Conservation (phyloP, 2,329 filamentous ascomycete genomes). For the Penicillium sp. region DNA sequence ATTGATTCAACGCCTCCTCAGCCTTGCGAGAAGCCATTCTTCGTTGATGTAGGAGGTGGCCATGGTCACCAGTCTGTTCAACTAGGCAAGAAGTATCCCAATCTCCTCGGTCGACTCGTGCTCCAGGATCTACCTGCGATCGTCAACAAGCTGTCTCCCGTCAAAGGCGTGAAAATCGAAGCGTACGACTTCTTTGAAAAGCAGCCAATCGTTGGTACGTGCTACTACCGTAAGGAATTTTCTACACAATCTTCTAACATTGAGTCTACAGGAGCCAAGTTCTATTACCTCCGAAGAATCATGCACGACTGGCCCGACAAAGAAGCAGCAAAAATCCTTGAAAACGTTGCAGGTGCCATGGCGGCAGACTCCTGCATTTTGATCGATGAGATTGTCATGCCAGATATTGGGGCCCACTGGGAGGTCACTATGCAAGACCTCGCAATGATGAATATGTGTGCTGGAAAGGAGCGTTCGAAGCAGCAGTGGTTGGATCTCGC, state of each 20-base stretch:
- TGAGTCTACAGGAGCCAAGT: slow-evolving; percentile 21
- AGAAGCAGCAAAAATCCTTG: slow-evolving; percentile 31
- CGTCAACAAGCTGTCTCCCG: slow-evolving; percentile 26
- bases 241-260: background rate
- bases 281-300: slow-evolving; percentile 31
- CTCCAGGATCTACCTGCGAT: slow-evolving; percentile 42
- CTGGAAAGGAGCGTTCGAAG: slow-evolving; percentile 16
- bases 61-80: slow-evolving; percentile 40
- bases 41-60: slow-evolving; percentile 46
- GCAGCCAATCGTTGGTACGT: slow-evolving; percentile 26
- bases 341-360: slow-evolving; percentile 26
- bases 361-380: slow-evolving; percentile 36
- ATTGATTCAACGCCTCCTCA: slow-evolving; percentile 3
- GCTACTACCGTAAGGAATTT: background rate
- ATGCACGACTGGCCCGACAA: slow-evolving; percentile 31
- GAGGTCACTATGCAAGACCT: slow-evolving; percentile 18
- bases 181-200: slow-evolving; percentile 18
- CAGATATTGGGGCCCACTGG: slow-evolving; percentile 26
- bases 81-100: slow-evolving; percentile 33
- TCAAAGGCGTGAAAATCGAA: slow-evolving; percentile 28
- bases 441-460: slow-evolving; percentile 19
- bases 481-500: slow-evolving; percentile 17
- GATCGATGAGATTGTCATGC: slow-evolving; percentile 47
- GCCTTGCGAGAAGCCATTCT: slow-evolving; percentile 23
- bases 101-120: slow-evolving; percentile 36